A percentile compares a stretch with the other conserved stretches of the same genome.
Evolutionary conservation across 805 yeast genomes (phyloP).

Genomic region (Cyberlindnera petersonii): DNA sequence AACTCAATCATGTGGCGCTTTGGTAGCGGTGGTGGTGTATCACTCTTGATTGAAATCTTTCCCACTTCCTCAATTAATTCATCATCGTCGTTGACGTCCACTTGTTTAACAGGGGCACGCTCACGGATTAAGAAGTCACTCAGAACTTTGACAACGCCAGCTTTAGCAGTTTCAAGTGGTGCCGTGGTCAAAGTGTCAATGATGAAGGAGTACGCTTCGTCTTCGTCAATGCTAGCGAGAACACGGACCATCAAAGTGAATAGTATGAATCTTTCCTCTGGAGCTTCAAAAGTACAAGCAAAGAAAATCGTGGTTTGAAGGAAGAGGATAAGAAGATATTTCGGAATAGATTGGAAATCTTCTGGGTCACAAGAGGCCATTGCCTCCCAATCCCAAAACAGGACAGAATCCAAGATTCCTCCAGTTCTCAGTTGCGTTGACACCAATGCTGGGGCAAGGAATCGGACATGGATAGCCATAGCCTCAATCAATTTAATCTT

Average conservation of each 20-base stretch:
- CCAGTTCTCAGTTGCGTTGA: slow-evolving; percentile 21
- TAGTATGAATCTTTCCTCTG: slow-evolving; percentile 39
- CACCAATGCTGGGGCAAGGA: slow-evolving; percentile 37
- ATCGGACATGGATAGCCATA: slow-evolving; percentile 39
- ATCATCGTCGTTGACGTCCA: slow-evolving; percentile 10
- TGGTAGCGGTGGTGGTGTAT: slow-evolving; percentile 35
- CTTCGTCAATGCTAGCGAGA: slow-evolving; percentile 55
- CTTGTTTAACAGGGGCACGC: slow-evolving; percentile 7
- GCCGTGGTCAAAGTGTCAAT: slow-evolving; percentile 61
- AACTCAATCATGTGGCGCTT: slow-evolving; percentile 42
- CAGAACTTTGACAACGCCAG: slow-evolving; percentile 60
- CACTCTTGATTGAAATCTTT: slow-evolving; percentile 6
- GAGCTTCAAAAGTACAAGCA: slow-evolving; percentile 34
- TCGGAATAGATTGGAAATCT: slow-evolving; percentile 28
- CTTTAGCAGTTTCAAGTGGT: slow-evolving; percentile 58
- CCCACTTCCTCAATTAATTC: slow-evolving; percentile 8
- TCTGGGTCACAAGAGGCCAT: slow-evolving; percentile 23
- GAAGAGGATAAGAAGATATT: slow-evolving; percentile 33
- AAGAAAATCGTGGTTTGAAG: slow-evolving; percentile 40
- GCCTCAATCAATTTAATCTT: slow-evolving; percentile 27
- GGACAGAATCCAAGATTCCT: slow-evolving; percentile 28
- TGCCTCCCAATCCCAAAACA: slow-evolving; percentile 37
- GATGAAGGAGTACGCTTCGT: slow-evolving; percentile 54
- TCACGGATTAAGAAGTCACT: slow-evolving; percentile 56
- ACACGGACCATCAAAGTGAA: slow-evolving; percentile 63